Percentiles rank a stretch among this genome's conserved stretches.
phyloP scores from a whole-genome alignment of 441 rosid genomes.

The Erodium trifolium region DNA sequence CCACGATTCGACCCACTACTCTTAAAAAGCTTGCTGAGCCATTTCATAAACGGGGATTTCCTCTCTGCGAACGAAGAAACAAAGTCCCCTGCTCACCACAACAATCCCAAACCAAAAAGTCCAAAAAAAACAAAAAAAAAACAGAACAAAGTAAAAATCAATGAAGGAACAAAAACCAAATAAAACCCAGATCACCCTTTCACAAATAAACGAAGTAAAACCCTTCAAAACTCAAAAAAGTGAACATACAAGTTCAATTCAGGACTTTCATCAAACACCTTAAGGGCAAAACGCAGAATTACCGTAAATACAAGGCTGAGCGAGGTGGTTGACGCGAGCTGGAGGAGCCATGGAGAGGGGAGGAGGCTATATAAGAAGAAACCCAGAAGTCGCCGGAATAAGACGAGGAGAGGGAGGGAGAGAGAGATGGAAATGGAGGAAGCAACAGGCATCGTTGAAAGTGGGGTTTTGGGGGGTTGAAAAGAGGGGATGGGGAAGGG shows the following conservation, averaged over 20 bases:
- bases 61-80: conserved; percentile 63
- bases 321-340: conserved; percentile 41
- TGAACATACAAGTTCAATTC: neutral
- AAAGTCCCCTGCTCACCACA: conserved; percentile 56
- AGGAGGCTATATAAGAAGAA: conserved; percentile 13
- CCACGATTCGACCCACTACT: conserved; percentile 32
- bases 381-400: conserved; percentile 15
- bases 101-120: conserved; percentile 5
- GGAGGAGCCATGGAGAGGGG: conserved; percentile 42
- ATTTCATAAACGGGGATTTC: conserved; percentile 79
- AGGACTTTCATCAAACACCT: neutral
- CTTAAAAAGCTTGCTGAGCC: conserved; percentile 79
- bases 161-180: neutral
- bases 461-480: neutral
- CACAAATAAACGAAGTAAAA: neutral
- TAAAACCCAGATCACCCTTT: neutral
- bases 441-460: conserved; percentile 18
- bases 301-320: conserved; percentile 83
- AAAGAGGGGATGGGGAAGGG: neutral
- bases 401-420: conserved; percentile 15
- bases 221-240: neutral
- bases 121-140: neutral
- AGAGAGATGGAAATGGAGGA: conserved; percentile 24
- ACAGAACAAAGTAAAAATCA: neutral
- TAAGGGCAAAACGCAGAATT: conserved; percentile 12